phyloP scores from a whole-genome alignment of 495 filamentous ascomycete genomes.

The Viridothelium virens region DNA sequence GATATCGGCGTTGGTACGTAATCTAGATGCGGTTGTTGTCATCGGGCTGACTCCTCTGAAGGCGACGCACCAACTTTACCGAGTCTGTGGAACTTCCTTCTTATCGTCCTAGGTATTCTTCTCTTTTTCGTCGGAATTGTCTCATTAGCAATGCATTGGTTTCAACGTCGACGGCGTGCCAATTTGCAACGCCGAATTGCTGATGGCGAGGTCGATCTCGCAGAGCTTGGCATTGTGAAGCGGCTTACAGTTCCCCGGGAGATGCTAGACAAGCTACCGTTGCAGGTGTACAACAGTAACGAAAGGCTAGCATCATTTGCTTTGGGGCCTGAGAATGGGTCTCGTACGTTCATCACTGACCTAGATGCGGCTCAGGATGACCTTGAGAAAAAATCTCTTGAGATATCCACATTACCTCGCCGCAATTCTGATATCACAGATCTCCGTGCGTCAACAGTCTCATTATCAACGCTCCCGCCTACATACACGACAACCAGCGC shows the following conservation, averaged over 20 bases:
- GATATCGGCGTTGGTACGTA: slow-evolving; percentile 54
- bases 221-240: slow-evolving; percentile 64
- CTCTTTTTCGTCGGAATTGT: slow-evolving; percentile 55
- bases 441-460: neutral
- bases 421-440: slow-evolving; percentile 2
- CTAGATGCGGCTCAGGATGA: neutral
- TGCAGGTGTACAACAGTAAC: slow-evolving; percentile 54
- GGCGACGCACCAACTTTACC: slow-evolving; percentile 44
- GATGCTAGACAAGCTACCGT: slow-evolving; percentile 60
- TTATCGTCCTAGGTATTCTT: slow-evolving; percentile 71
- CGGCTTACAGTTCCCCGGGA: slow-evolving; percentile 60
- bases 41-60: slow-evolving; percentile 21
- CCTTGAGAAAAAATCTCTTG: neutral
- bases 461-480: neutral
- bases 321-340: neutral
- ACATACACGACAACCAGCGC: neutral
- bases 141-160: slow-evolving; percentile 62
- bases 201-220: slow-evolving; percentile 70
- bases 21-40: slow-evolving; percentile 7
- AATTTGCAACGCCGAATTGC: slow-evolving; percentile 59
- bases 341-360: slow-evolving; percentile 1
- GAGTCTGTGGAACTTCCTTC: slow-evolving; percentile 73
- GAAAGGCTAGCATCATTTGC: neutral
- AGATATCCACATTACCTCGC: neutral
- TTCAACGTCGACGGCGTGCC: slow-evolving; percentile 59